Evolutionary conservation across 371 early-diverging fungal genomes (phyloP).

Genomic region (Funneliformis caledonium): DNA sequence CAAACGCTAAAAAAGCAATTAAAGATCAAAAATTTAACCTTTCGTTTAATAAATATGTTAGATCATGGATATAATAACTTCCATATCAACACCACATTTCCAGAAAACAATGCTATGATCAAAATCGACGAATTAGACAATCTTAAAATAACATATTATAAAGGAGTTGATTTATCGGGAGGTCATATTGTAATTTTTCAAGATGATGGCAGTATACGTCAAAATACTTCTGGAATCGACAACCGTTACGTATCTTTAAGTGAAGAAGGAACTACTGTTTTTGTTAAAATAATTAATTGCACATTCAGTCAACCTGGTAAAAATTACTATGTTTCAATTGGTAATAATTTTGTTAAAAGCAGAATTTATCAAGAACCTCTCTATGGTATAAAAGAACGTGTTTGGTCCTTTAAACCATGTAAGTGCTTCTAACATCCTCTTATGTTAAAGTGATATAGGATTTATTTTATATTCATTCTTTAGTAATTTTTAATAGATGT

Average conservation of each 20-base stretch:
- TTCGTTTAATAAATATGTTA: not conserved
- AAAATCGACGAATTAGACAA: too few relatives aligned
- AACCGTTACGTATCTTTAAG: not conserved
- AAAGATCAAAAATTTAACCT: too few relatives aligned
- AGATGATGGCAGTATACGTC: not conserved
- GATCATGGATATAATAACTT: not conserved
- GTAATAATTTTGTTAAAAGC: conserved; percentile 6
- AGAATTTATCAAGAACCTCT: not conserved
- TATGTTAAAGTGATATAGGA: too few relatives aligned
- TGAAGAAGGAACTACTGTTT: not conserved
- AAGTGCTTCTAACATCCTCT: not conserved
- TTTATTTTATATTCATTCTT: too few relatives aligned
- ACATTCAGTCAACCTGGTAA: conserved; percentile 7
- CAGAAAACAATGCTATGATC: not conserved
- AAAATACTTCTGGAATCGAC: not conserved
- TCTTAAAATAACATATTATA: conserved; percentile 3
- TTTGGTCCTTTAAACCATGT: conserved; percentile 10
- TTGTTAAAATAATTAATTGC: not conserved
- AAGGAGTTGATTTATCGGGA: not conserved
- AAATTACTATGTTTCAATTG: conserved; percentile 4
- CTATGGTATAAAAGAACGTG: not conserved
- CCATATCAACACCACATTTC: not conserved
- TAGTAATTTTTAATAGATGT: too few relatives aligned
- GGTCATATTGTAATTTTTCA: not conserved
- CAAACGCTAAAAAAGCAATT: too few relatives aligned